phyloP scores from a whole-genome alignment of 2,329 filamentous ascomycete genomes.

The Alternaria triticina region DNA sequence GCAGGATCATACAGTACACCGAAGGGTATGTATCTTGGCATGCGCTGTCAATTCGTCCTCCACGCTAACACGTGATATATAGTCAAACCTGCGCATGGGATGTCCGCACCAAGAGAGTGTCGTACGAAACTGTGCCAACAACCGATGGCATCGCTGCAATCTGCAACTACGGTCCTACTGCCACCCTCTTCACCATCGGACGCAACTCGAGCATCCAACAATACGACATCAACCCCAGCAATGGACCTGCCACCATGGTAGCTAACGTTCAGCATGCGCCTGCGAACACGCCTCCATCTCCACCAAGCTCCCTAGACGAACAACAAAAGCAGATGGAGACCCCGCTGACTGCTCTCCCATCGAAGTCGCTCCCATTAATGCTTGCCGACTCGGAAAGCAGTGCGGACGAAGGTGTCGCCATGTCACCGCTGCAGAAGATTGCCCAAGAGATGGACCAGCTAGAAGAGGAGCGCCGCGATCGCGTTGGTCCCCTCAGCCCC shows the following conservation, averaged over 20 bases:
- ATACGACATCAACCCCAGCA: slow-evolving; percentile 81
- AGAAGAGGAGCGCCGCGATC: slow-evolving; percentile 66
- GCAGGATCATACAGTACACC: slow-evolving; percentile 89
- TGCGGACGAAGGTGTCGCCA: slow-evolving; percentile 65
- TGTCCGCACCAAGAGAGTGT: slow-evolving; percentile 96
- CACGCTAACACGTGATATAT: slow-evolving; percentile 29
- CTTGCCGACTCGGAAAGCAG: slow-evolving; percentile 67
- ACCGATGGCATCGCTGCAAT: slow-evolving; percentile 81
- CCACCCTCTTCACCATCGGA: slow-evolving; percentile 89
- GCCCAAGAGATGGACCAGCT: slow-evolving; percentile 72
- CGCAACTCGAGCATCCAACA: slow-evolving; percentile 90
- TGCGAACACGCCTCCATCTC: slow-evolving; percentile 77
- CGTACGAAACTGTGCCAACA: slow-evolving; percentile 86
- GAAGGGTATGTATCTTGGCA: slow-evolving; percentile 72
- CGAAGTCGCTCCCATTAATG: slow-evolving; percentile 37
- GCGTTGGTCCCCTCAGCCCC: slow-evolving; percentile 71
- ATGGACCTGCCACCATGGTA: slow-evolving; percentile 72
- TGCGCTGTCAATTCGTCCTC: background rate
- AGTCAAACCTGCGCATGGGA: slow-evolving; percentile 94
- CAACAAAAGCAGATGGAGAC: slow-evolving; percentile 56
- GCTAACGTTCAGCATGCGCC: slow-evolving; percentile 87
- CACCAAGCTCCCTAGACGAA: slow-evolving; percentile 81
- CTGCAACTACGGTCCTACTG: slow-evolving; percentile 86
- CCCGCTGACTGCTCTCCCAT: slow-evolving; percentile 39
- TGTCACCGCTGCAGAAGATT: slow-evolving; percentile 77